Base-by-base conservation (phyloP, 352 stramenopile genomes). In the Globisporangium spinosum region DNA sequence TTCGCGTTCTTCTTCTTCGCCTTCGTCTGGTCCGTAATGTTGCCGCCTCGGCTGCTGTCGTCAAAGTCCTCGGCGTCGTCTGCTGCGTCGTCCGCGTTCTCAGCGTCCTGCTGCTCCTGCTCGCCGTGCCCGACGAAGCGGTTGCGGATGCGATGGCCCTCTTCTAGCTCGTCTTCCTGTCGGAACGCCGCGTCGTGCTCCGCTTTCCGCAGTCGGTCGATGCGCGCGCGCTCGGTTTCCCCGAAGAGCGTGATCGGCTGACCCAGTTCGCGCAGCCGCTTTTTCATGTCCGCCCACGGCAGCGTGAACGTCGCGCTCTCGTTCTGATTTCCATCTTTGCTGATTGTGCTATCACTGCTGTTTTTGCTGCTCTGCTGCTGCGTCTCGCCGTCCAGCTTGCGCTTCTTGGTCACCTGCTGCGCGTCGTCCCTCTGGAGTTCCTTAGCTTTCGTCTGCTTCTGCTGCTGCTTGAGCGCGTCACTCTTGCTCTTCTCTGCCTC, bases 201-300 rank as follows among this genome's bases (percentile, higher is more conserved):
- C 1, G 82, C 76, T 20, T 64, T 57, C 9, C 78, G 82, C 38
- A 98, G 76, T 0, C 93, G 81, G 34, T 73, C 66, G 65, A 92
- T 86, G 34, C 93, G 84, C 43, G 77, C 74, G 43, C 67, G 66
- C 61, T 85, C 69, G 10, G 65, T 78, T 71, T 98, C 93, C 12
- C 89, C 90, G 75, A 98, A 98, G 3, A 98, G 74, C 51, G 89
- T 94, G 51, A 97, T 83, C 9, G 90, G 89, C 68, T 96, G 61
- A 1, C 89, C 85, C 15, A 97, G 64, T 56, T 90, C 80, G 9
- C 93, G 82, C 57, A 98, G 76, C 15, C 85, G 86, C 38, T 78
- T 76, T 65, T 93, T 92, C 68, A 97, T 79, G 59, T 98, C 89
- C 1, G 76, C 58, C 75, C 77, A 93, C 32, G 86, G 71, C 58